phyloP scores from a whole-genome alignment of 2,329 filamentous ascomycete species.

The Trichophyton schoenleinii region DNA sequence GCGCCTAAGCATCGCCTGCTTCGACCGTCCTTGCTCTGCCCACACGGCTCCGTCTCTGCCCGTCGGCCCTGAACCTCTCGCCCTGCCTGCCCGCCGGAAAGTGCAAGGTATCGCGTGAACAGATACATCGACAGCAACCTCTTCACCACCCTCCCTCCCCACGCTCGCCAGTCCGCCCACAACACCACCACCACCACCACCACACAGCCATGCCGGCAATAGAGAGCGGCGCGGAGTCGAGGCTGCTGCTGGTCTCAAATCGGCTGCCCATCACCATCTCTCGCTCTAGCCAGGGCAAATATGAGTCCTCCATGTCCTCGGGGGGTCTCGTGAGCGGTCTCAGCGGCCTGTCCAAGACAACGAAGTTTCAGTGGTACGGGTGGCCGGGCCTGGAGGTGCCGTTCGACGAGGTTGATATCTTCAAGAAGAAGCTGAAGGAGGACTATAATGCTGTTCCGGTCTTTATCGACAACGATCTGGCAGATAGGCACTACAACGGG shows the following conservation, averaged over 20 bases:
- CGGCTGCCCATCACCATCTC: conserved; percentile 95
- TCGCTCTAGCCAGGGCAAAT: conserved; percentile 78
- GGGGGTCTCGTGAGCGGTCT: conserved; percentile 89
- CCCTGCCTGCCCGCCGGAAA: not conserved
- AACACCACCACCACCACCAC: not conserved
- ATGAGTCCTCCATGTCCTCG: conserved; percentile 91
- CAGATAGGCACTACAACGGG: conserved; percentile 93
- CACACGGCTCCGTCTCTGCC: not conserved
- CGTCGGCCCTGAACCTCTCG: not conserved
- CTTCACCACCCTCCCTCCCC: not conserved
- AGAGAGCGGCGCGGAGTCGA: conserved; percentile 26
- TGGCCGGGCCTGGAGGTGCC: conserved; percentile 93
- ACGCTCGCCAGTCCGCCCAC: not conserved
- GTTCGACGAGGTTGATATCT: conserved; percentile 60
- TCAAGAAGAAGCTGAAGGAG: conserved; percentile 67
- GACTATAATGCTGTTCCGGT: conserved; percentile 85
- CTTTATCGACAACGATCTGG: conserved; percentile 85
- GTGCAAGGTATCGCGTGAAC: conserved; percentile 1
- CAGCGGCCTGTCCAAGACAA: conserved; percentile 81
- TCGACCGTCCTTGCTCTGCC: not conserved
- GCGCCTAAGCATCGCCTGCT: not conserved
- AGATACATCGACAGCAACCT: not conserved
- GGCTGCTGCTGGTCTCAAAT: conserved; percentile 80
- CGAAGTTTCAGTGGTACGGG: conserved; percentile 95
- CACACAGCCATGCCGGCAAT: conserved; percentile 23